Evolutionary conservation across 441 rosid genomes (phyloP).

Genomic region (Metrosideros polymorpha): DNA sequence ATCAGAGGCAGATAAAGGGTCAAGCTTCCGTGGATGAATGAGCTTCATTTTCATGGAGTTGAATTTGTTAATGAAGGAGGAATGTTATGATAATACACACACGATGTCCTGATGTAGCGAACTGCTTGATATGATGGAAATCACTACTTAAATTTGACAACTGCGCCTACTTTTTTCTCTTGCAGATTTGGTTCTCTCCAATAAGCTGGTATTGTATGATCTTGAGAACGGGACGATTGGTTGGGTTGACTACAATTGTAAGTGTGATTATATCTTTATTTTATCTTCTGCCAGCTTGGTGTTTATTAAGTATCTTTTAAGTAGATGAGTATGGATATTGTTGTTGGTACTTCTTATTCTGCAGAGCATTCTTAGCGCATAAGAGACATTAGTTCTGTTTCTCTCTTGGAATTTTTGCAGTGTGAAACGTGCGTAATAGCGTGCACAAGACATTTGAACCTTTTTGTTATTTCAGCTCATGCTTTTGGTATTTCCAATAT

Average conservation of each 20-base stretch:
- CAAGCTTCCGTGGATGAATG: neutral
- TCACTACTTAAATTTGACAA: neutral
- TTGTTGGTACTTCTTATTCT: neutral
- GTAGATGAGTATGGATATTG: neutral
- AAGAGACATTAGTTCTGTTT: neutral
- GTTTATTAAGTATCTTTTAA: neutral
- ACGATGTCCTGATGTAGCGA: neutral
- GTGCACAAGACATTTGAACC: neutral
- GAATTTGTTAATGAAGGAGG: neutral
- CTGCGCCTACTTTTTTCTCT: neutral
- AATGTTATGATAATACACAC: neutral
- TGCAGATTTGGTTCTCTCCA: conserved; percentile 22
- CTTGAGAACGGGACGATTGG: conserved; percentile 56
- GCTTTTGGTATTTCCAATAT: neutral
- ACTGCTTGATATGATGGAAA: neutral
- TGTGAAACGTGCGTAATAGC: neutral
- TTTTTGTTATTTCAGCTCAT: neutral
- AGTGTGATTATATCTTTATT: conserved; percentile 14
- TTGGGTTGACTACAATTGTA: conserved; percentile 90
- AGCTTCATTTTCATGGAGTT: neutral
- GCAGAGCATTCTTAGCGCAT: neutral
- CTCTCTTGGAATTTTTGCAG: neutral
- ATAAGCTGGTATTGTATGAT: conserved; percentile 17
- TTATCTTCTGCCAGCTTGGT: neutral
- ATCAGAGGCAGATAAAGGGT: neutral